Percentiles rank a stretch among this genome's conserved stretches.
Evolutionary conservation across 768 basidiomycete species (phyloP).

Genomic region (Podaxis sp.): DNA sequence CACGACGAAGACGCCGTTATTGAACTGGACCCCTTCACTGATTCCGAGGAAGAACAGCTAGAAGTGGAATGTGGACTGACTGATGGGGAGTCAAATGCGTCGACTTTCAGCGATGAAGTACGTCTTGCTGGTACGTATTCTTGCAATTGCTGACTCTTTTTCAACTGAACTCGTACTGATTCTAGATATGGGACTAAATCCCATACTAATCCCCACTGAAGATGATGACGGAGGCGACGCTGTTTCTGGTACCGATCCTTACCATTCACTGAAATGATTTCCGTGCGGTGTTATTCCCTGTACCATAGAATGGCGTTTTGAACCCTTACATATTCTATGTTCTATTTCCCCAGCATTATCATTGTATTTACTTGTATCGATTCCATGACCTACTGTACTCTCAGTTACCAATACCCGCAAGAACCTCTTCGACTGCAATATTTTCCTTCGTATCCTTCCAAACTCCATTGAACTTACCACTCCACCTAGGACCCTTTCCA

Average conservation of each 20-base stretch:
- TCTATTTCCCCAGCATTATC: constrained; percentile 14
- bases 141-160: not conserved
- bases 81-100: constrained; percentile 34
- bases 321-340: not conserved
- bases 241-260: constrained; percentile 15
- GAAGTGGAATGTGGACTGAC: constrained; percentile 39
- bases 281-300: not conserved
- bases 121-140: not conserved
- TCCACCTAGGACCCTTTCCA: constrained; percentile 74
- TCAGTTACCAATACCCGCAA: constrained; percentile 21
- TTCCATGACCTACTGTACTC: constrained; percentile 4
- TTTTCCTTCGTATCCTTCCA: constrained; percentile 55
- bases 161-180: not conserved
- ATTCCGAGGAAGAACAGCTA: constrained; percentile 18
- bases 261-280: constrained; percentile 17
- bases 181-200: not conserved
- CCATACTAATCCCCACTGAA: constrained; percentile 18
- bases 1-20: not conserved
- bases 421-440: constrained; percentile 34
- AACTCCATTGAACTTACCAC: constrained; percentile 67
- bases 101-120: constrained; percentile 4
- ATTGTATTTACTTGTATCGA: not conserved
- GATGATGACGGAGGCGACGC: constrained; percentile 20
- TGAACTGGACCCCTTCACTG: not conserved
- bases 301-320: not conserved